These are phyloP conservation scores for Dendrobium catenatum DNA, from an alignment of 106 monocot species.

Conservation along the genomic window DNA sequence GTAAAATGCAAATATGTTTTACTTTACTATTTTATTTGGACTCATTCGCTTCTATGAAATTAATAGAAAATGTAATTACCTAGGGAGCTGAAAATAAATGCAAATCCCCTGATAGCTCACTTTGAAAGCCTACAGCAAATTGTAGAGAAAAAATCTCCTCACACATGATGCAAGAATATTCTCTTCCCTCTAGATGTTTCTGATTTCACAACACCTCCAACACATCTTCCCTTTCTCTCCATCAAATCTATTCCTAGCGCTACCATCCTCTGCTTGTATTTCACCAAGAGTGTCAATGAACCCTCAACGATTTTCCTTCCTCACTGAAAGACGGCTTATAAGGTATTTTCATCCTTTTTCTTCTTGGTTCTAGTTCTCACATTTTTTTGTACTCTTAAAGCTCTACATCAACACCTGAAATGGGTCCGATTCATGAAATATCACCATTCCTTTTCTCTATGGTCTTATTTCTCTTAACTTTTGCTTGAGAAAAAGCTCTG, in stretches of 20 bases:
- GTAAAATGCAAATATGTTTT: neutral
- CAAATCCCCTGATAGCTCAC: neutral
- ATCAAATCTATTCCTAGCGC: neutral
- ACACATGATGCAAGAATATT: too few relatives aligned
- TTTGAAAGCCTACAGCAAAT: neutral
- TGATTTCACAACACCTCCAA: neutral
- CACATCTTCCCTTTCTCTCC: neutral
- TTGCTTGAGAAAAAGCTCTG: neutral
- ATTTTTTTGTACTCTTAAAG: neutral
- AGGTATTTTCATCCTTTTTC: neutral
- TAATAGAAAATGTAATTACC: neutral
- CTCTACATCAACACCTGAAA: neutral
- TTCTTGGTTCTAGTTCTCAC: neutral
- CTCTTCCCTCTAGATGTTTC: neutral
- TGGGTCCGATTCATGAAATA: neutral
- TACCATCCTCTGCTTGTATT: neutral
- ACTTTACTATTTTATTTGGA: neutral
- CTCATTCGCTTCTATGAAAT: neutral
- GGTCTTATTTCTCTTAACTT: neutral
- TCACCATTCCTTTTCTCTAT: neutral
- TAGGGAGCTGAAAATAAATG: neutral
- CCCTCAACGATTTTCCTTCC: neutral
- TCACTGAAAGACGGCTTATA: neutral
- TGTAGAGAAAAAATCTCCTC: neutral
- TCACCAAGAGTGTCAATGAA: neutral